Base-by-base conservation (phyloP, 2,329 filamentous ascomycete species). In the Cladophialophora yegresii region DNA sequence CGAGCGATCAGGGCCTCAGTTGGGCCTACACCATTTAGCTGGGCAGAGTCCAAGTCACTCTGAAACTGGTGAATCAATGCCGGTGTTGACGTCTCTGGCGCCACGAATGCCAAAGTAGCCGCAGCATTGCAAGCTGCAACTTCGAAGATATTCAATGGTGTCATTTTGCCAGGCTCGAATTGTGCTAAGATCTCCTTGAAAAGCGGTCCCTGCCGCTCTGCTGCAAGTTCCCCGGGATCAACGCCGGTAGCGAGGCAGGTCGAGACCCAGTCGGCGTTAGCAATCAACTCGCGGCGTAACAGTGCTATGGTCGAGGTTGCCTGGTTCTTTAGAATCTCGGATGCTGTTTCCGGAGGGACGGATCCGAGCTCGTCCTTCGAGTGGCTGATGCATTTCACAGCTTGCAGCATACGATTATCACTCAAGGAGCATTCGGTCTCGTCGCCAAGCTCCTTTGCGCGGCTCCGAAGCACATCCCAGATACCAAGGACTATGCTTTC, bases 1-100 rank as follows among this genome's bases (percentile, higher is more conserved):
- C 92, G 88, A 76, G 93, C 95, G 64, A 99, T 98, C 16, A 92
- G 93, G 30, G 92, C 92, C 76, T 99, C 95, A 1, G 92, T 89
- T 10, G 92, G 90, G 0, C 92, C 92, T 67, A 97, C 84, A 23
- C 85, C 83, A 12, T 86, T 82, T 3, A 97, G 81, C 65, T 91
- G 87, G 50, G 82, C 78, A 1, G 86, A 83, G 67, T 92, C 83
- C 22, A 99, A 82, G 75, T 98, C 92, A 30, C 84, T 77, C 60
- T 84, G 81, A 57, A 99, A 87, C 54, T 95, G 85, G 30, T 87
- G 79, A 28, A 97, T 85, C 26, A 99, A 83, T 7, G 85, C 84
- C 4, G 91, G 85, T 22, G 92, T 89, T 77, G 96, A 90, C 16
- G 82, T 81, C 50, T 95, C 90, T 0, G 95, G 95, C 4, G 93